Evolutionary conservation across 768 basidiomycete species (phyloP), one percentile per base, ranked within the genome.

Genomic region (Hygrophoropsis aurantiaca): DNA sequence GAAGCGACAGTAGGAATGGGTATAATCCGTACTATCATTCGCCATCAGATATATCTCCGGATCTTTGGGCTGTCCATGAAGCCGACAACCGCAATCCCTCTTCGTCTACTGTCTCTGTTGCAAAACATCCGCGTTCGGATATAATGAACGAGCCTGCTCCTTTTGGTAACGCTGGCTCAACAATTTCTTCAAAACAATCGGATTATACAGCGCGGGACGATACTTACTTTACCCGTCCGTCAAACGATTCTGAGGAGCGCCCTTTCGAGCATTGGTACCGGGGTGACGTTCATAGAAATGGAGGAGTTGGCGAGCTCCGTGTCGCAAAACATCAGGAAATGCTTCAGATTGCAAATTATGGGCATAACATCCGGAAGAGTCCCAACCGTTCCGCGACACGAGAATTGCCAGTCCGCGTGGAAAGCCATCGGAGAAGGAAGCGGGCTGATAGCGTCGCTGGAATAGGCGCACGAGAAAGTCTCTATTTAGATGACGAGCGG

Each of bases 181-280:
- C 72, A 43, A 70, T 72, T 21, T 74, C 76, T 34, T 61, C 62
- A 8, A 58, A 59, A 46, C 48, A 48, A 3, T 47, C 61, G 49
- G 65, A 69, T 34, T 58, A 56, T 25, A 53, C 57, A 35, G 51
- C 61, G 8, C 69, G 73, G 19, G 73, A 72, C 36, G 59, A 68
- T 36, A 1, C 40, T 19, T 43, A 43, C 36, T 15, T 42, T 30
- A 70, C 71, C 4, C 77, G 88, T 36, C 68, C 74, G 11, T 88
- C 87, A 4, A 76, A 69, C 20, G 88, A 91, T 19, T 90, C 87
- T 5, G 88, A 89, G 51, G 90, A 92, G 59, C 78, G 79, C 11
- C 89, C 89, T 0, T 92, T 85, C 50, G 88, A 92, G 57, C 90
- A 93, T 58, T 92, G 90, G 90, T 93, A 93, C 60, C 83, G 90